Evolutionary conservation across 345 rosid genomes (phyloP).

Genomic region (Zanthoxylum bungeanum): DNA sequence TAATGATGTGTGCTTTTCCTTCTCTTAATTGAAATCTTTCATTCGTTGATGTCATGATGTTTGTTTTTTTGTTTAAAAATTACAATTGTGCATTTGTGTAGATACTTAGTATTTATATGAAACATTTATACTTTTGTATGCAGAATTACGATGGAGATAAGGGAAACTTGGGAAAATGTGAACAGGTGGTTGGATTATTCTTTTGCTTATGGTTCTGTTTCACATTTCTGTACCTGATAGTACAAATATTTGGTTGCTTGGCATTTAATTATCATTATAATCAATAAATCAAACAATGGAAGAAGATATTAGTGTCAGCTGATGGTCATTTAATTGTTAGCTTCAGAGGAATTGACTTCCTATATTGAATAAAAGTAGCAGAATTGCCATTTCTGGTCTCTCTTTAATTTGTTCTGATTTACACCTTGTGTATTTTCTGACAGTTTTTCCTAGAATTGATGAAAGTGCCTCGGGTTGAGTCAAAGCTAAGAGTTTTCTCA

Average conservation of each 20-base stretch:
- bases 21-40: not conserved
- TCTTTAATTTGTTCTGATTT: constrained; percentile 7
- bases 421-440: constrained; percentile 21
- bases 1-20: constrained; percentile 4
- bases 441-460: constrained; percentile 80
- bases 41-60: not conserved
- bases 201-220: constrained; percentile 11
- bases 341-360: not conserved
- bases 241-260: not conserved
- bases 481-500: constrained; percentile 77
- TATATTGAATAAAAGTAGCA: not conserved
- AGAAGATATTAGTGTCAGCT: not conserved
- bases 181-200: constrained; percentile 48
- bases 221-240: not conserved
- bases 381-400: not conserved
- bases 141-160: constrained; percentile 68
- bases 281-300: not conserved
- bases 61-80: not conserved
- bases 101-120: not conserved
- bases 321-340: not conserved
- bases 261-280: not conserved
- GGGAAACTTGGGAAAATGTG: constrained; percentile 83
- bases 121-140: not conserved
- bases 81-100: constrained; percentile 3
- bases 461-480: constrained; percentile 81